Conservation (phyloP, 2,329 filamentous ascomycete species). For the Aspergillus costaricaensis region DNA sequence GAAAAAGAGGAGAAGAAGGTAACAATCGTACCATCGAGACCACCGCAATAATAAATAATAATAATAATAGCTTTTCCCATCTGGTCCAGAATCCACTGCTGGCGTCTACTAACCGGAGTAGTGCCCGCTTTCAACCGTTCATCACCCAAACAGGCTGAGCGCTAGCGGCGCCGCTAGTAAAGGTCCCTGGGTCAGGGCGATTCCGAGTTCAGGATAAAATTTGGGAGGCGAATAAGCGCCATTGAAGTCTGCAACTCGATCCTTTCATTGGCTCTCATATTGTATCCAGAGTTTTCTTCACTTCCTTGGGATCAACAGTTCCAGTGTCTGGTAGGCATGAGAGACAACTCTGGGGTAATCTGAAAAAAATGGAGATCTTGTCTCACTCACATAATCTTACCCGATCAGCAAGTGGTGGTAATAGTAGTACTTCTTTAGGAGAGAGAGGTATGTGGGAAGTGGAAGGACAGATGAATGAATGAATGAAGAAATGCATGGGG, state of each 20-base stretch:
- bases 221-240: slow-evolving; percentile 8
- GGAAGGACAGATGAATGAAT: not conserved
- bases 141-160: slow-evolving; percentile 13
- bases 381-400: too few relatives aligned
- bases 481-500: not conserved
- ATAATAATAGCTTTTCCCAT: slow-evolving; percentile 2
- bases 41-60: slow-evolving; percentile 1
- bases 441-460: not conserved
- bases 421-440: not conserved
- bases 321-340: not conserved
- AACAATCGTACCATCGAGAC: not conserved
- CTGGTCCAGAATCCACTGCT: slow-evolving; percentile 7
- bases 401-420: too few relatives aligned
- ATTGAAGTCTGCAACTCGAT: slow-evolving; percentile 3
- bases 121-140: slow-evolving; percentile 10
- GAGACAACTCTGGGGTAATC: not conserved
- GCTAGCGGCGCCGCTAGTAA: slow-evolving; percentile 16
- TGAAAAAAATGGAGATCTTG: not conserved
- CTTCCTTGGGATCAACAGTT: not conserved
- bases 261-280: not conserved
- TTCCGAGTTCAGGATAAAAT: slow-evolving; percentile 8
- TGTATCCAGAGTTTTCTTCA: not conserved
- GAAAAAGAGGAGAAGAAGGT: not conserved
- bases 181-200: slow-evolving; percentile 14
- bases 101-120: not conserved